These are phyloP conservation scores for Oropetium thomaeum DNA, from an alignment of 176 grass and related monocot genomes.

Conservation along the genomic window DNA sequence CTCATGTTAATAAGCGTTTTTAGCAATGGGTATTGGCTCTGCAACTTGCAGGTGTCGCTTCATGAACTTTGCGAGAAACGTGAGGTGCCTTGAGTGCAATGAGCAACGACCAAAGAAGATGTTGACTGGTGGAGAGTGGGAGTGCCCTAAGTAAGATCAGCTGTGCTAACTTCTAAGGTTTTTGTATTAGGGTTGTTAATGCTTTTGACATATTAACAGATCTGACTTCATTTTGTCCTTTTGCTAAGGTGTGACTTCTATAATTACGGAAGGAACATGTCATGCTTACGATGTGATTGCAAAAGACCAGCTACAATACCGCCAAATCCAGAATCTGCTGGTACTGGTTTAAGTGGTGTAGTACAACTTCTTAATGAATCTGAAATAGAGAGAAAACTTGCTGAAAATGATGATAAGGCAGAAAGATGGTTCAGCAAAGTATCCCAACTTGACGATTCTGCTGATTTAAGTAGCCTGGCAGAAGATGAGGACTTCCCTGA, in stretches of 20 bases:
- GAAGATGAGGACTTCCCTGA: constrained; percentile 78
- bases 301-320: constrained; percentile 56
- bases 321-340: constrained; percentile 26
- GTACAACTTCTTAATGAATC: constrained; percentile 70
- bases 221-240: constrained; percentile 37
- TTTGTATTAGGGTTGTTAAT: not conserved
- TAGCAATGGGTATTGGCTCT: constrained; percentile 8
- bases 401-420: constrained; percentile 66
- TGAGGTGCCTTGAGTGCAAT: constrained; percentile 80
- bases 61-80: constrained; percentile 93
- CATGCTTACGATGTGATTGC: constrained; percentile 87
- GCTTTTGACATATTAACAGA: not conserved
- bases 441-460: constrained; percentile 55
- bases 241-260: constrained; percentile 82
- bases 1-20: not conserved
- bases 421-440: constrained; percentile 81
- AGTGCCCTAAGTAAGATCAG: constrained; percentile 87
- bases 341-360: constrained; percentile 43
- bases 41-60: constrained; percentile 77
- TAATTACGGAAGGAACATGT: constrained; percentile 82
- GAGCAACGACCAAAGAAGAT: constrained; percentile 69
- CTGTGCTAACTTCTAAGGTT: not conserved
- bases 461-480: constrained; percentile 59
- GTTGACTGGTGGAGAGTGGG: constrained; percentile 86
- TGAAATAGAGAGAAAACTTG: constrained; percentile 63